Percentiles rank a stretch among this genome's conserved stretches.
phyloP scores from a whole-genome alignment of 2,329 filamentous ascomycete genomes.

The Trichocomaceae sp. region DNA sequence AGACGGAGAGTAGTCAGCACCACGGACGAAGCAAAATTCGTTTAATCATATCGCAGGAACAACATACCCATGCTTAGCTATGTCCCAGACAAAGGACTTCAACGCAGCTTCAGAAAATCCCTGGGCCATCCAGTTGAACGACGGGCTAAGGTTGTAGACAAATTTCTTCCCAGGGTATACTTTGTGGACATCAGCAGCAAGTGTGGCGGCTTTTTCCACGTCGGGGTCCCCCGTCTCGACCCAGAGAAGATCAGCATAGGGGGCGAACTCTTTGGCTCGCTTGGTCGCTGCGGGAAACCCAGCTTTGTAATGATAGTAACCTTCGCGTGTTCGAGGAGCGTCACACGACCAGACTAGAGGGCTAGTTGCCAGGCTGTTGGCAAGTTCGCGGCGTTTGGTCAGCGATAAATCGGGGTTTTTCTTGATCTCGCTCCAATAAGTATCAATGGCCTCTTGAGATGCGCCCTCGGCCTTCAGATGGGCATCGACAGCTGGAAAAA shows the following conservation, averaged over 20 bases:
- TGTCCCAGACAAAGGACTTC: conserved; percentile 92
- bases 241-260: conserved; percentile 93
- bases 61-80: conserved; percentile 78
- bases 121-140: conserved; percentile 98
- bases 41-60: background rate
- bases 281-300: conserved; percentile 85
- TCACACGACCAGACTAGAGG: conserved; percentile 85
- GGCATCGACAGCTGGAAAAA: conserved; percentile 61
- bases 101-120: conserved; percentile 79
- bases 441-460: conserved; percentile 55
- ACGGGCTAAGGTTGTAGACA: conserved; percentile 93
- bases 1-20: background rate
- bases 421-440: conserved; percentile 58
- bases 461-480: conserved; percentile 65
- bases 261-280: conserved; percentile 82
- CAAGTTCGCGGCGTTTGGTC: conserved; percentile 66
- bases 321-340: conserved; percentile 84
- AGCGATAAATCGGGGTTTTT: conserved; percentile 69
- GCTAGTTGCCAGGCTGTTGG: conserved; percentile 57
- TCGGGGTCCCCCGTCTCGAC: conserved; percentile 89
- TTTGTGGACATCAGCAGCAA: conserved; percentile 68
- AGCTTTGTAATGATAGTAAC: conserved; percentile 50
- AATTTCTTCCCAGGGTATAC: conserved; percentile 73
- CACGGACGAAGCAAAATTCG: conserved; percentile 7
- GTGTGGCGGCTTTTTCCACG: conserved; percentile 66